Base-by-base conservation (phyloP, 75 land plant species). In the Selaginella moellendorffii region DNA sequence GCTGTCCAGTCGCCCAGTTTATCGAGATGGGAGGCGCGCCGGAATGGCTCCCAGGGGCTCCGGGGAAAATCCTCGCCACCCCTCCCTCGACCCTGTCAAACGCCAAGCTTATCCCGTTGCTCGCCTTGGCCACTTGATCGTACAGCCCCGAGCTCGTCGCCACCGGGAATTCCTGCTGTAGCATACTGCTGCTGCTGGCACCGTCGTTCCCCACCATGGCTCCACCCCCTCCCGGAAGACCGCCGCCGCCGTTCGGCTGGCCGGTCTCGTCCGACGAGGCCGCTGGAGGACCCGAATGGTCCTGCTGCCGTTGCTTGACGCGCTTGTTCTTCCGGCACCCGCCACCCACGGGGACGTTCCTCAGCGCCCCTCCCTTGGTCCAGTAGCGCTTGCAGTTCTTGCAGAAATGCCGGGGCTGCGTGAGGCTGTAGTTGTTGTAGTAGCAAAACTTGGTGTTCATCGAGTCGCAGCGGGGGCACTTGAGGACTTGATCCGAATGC, bases 401-500 rank as follows among this genome's bases (percentile, higher is more conserved):
- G 78, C 83, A 81, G 56, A 75, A 78, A 62, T 81, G 76, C 23
- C 83, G 61, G 2, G 84, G 84, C 80, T 82, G 84, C 1, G 80
- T 74, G 61, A 70, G 68, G 71, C 78, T 81, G 80, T 81, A 81
- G 78, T 81, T 78, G 72, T 75, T 81, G 84, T 78, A 75, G 81
- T 81, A 78, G 71, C 78, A 75, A 74, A 81, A 78, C 27, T 81
- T 81, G 31, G 84, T 81, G 74, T 81, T 81, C 26, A 75, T 46
- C 24, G 84, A 82, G 29, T 76, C 66, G 65, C 84, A 82, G 0
- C 84, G 75, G 1, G 84, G 84, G 63, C 84, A 82, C 0, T 72
- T 76, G 10, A 79, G 61, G 12, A 71, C 75, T 12, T 53, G 9
- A 12, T 79, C 77, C 1, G 81, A 70, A 72, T 66, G 69, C 20